Base-by-base conservation (phyloP, 2,329 filamentous ascomycete species). In the Fusarium nurragi region DNA sequence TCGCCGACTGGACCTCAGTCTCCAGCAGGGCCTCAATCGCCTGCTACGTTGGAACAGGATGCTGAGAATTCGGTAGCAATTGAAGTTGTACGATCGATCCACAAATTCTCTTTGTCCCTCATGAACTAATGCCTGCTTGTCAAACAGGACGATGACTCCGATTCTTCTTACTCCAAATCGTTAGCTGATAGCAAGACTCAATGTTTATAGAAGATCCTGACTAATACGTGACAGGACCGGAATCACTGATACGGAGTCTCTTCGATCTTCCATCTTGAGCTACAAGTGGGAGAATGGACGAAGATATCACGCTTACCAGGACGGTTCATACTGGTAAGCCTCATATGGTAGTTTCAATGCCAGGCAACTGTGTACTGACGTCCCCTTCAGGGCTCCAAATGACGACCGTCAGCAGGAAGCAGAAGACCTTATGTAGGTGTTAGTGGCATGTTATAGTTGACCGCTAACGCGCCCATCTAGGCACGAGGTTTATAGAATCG, bases 221-320 rank as follows among this genome's bases (percentile, higher is more conserved):
- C 36, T 45, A 7, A 40, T 6, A 0, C 2, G 3, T 28, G 4
- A 2, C 4, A 60, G 60, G 4, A 59, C 54, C 2, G 18, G 46
- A 1, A 57, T 66, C 0, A 70, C 67, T 9, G 67, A 69, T 28
- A 70, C 67, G 2, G 64, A 60, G 18, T 66, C 67, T 0, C 54
- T 69, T 2, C 50, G 64, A 3, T 68, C 54, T 1, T 70, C 67
- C 1, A 69, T 70, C 6, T 19, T 70, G 25, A 59, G 50, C 4
- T 69, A 64, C 63, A 72, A 77, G 28, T 81, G 79, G 64, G 79
- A 83, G 54, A 79, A 83, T 46, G 82, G 82, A 4, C 77, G 83
- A 1, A 74, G 81, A 5, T 85, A 85, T 47, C 80, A 83, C 61
- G 77, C 76, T 40, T 82, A 79, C 64, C 77, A 78, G 30, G 77